Evolutionary conservation across 208 protist genomes (phyloP), one percentile per base, ranked within the genome.

Genomic region (Leishmania amazonensis): DNA sequence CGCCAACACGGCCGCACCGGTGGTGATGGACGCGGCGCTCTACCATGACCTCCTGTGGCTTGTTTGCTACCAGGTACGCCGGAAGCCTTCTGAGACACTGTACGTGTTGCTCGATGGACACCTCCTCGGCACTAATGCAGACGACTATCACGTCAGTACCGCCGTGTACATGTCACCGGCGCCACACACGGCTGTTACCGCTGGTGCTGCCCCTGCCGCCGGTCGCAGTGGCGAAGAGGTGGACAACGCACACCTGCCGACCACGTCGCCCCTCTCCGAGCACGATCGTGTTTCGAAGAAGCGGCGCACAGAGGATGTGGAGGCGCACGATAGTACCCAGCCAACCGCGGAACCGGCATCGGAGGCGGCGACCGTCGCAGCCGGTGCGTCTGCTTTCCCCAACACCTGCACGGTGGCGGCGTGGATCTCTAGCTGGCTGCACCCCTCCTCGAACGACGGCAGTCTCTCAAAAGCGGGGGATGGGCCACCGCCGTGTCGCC

Each of bases 1-100:
- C 51, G n/a, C 73, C 6, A 6, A 17, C 31, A 64, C 57, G 28
- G 53, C 54, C 21, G 38, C 9, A 3, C 3, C 40, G 31, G 31
- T 28, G 28, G 76, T 80, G n/a, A 80, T 51, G 21, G 83, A 79
- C 40, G 78, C 15, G 9, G 65, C 13, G 0, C 57, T 86, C 4
- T 86, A 80, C 21, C 78, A 77, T 60, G 83, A 86, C 64, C 57
- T 85, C 1, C 13, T 79, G 21, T 62, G 47, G 31, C 42, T 79
- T 11, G n/a, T 80, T 3, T 78, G 77, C 73, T 8, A 67, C 11
- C 57, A 67, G 8, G 64, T 85, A 28, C 38, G 40, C 38, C 53
- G n/a, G 19, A 8, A 11, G 3, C 38, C 19, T 8, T 62, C 57
- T 0, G 75, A 78, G 31, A 31, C 80, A 19, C 58, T 85, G 21